Conservation (phyloP, 2,329 filamentous ascomycete genomes). For the Fusarium sp. region DNA sequence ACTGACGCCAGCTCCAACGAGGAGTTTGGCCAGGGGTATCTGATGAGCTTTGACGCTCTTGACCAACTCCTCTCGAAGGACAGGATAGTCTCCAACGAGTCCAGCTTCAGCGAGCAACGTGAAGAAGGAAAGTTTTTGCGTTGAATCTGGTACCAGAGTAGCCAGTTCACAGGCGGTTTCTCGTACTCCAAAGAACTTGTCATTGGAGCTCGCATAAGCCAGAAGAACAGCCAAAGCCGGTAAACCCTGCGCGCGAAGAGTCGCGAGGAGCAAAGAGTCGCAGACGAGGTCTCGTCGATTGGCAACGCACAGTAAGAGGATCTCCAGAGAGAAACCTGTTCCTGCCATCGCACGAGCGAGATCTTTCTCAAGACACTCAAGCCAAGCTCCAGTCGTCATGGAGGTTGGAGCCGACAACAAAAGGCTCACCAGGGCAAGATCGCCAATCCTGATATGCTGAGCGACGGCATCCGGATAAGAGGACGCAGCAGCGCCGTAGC, state of each 20-base stretch:
- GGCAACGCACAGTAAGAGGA: neutral
- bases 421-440: neutral
- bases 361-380: constrained; percentile 3
- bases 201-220: constrained; percentile 4
- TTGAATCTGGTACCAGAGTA: neutral
- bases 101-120: neutral
- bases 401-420: constrained; percentile 7
- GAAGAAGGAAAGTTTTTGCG: neutral
- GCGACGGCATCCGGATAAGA: neutral
- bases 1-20: neutral
- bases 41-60: neutral
- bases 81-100: neutral
- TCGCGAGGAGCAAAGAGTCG: neutral
- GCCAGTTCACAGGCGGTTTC: neutral
- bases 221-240: constrained; percentile 8
- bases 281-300: neutral
- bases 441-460: neutral
- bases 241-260: neutral
- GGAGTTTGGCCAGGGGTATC: neutral
- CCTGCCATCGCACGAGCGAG: neutral
- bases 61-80: constrained; percentile 11
- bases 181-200: neutral
- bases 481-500: constrained; percentile 13
- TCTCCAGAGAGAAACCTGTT: neutral
- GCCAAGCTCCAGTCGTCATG: neutral